Conservation (phyloP, 1,139 yeast genomes). For the Starmera stellimalicola region DNA sequence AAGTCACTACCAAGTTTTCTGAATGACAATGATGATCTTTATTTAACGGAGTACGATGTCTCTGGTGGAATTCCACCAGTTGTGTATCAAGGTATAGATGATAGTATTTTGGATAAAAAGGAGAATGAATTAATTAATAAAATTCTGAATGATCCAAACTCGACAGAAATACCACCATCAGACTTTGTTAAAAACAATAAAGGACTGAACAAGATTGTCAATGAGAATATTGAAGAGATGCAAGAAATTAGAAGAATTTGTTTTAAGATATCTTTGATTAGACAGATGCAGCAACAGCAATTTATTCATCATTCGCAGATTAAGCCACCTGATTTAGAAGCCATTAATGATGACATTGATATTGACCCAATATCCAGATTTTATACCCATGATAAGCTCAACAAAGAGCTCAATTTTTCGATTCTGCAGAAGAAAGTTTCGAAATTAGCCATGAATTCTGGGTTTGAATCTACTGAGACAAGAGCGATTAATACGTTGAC, state of each 20-base stretch:
- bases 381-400: conserved; percentile 42
- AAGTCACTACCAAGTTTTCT: conserved; percentile 11
- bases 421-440: conserved; percentile 64
- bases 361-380: conserved; percentile 72
- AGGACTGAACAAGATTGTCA: conserved; percentile 56
- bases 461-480: conserved; percentile 79
- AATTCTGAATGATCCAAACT: conserved; percentile 21
- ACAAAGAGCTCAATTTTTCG: conserved; percentile 50
- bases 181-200: conserved; percentile 30
- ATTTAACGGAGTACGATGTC: conserved; percentile 76
- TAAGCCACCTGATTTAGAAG: conserved; percentile 59
- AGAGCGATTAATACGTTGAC: conserved; percentile 73
- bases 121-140: conserved; percentile 38
- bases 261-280: conserved; percentile 76
- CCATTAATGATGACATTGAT: conserved; percentile 53
- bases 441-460: conserved; percentile 84
- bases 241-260: conserved; percentile 85
- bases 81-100: conserved; percentile 42
- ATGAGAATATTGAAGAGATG: conserved; percentile 64
- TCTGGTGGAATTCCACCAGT: conserved; percentile 73
- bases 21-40: conserved; percentile 18
- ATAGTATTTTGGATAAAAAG: conserved; percentile 34
- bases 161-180: conserved; percentile 28
- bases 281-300: conserved; percentile 79
- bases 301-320: conserved; percentile 67